phyloP scores from a whole-genome alignment of 2,329 filamentous ascomycete species.

The Zalaria obscura region DNA sequence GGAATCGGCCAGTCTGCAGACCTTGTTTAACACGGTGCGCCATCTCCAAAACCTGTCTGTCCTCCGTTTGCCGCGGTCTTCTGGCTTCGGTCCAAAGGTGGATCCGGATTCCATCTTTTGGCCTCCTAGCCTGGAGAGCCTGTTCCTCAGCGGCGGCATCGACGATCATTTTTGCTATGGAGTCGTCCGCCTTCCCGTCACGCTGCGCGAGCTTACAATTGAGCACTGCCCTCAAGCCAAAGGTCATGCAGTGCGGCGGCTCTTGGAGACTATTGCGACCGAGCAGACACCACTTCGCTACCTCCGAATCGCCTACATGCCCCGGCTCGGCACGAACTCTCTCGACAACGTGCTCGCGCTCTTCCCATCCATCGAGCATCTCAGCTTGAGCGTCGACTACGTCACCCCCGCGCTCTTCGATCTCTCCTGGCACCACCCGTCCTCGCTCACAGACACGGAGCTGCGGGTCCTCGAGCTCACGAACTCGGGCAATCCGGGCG shows the following conservation, averaged over 20 bases:
- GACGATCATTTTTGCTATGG: slow-evolving; percentile 26
- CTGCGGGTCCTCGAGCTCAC: slow-evolving; percentile 25
- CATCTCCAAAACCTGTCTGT: slow-evolving; percentile 28
- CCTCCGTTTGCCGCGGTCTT: slow-evolving; percentile 24
- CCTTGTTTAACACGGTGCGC: slow-evolving; percentile 36
- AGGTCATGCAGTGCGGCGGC: slow-evolving; percentile 18
- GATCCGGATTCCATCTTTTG: slow-evolving; percentile 18
- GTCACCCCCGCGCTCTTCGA: slow-evolving; percentile 28
- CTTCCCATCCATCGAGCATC: slow-evolving; percentile 22
- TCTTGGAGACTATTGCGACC: slow-evolving; percentile 20
- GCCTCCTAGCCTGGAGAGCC: slow-evolving; percentile 27
- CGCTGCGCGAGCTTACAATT: slow-evolving; percentile 23
- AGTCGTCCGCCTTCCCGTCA: slow-evolving; percentile 16
- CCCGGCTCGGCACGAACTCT: slow-evolving; percentile 20
- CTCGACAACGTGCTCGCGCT: slow-evolving; percentile 27
- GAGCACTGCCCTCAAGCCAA: slow-evolving; percentile 28
- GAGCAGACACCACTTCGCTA: slow-evolving; percentile 15
- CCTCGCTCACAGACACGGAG: slow-evolving; percentile 12
- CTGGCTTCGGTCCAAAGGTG: slow-evolving; percentile 11
- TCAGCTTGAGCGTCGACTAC: slow-evolving; percentile 33
- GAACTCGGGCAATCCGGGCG: slow-evolving; percentile 20
- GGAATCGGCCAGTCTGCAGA: slow-evolving; percentile 33
- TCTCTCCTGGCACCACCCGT: slow-evolving; percentile 4
- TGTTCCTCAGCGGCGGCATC: slow-evolving; percentile 30
- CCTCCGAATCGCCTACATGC: slow-evolving; percentile 26